Base-by-base conservation (phyloP, 345 rosid species). In the Combretum micranthum region DNA sequence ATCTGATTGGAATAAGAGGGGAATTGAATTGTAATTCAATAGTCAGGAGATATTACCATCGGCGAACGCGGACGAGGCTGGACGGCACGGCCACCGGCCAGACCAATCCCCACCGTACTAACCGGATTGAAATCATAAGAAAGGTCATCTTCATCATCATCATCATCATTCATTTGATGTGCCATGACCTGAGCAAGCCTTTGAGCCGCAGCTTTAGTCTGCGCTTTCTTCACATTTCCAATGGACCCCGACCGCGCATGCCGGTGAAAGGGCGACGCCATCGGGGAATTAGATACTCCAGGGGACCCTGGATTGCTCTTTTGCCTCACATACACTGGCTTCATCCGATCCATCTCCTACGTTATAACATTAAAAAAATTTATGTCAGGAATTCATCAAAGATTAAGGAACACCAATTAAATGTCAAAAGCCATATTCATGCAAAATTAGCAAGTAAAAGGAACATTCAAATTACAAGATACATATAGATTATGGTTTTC, bases 171-270 rank as follows among this genome's bases (percentile, higher is more conserved):
- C 12, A 17, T 16, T 50, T 66, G 67, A 22, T 63, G 51, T 13
- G 58, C 45, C 49, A 47, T 68, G 43, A 62, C 71, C 62, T 66
- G 67, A 53, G 58, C 66, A 13, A 57, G 62, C 70, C 67, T 57
- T 44, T 69, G 74, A 53, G 98, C 95, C 2, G 96, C 96, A 15
- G 96, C 96, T 74, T 92, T 88, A 0, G 98, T 82, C 60, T 88
- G 96, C 8, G 88, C 90, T 65, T 84, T 88, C 75, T 73, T 86
- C 43, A 69, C 61, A 49, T 59, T 77, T 26, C 78, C 66, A 20
- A 39, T 44, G 1, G 98, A 92, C 57, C 87, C 96, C 10, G 95
- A 57, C 17, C 96, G 84, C 19, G 59, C 62, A 62, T 90, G 95
- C 21, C 78, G 80, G 53, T 60, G 64, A 15, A 71, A 22, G 17